phyloP scores from a whole-genome alignment of 2,329 filamentous ascomycete species.

The Mycosphaerella sp. region DNA sequence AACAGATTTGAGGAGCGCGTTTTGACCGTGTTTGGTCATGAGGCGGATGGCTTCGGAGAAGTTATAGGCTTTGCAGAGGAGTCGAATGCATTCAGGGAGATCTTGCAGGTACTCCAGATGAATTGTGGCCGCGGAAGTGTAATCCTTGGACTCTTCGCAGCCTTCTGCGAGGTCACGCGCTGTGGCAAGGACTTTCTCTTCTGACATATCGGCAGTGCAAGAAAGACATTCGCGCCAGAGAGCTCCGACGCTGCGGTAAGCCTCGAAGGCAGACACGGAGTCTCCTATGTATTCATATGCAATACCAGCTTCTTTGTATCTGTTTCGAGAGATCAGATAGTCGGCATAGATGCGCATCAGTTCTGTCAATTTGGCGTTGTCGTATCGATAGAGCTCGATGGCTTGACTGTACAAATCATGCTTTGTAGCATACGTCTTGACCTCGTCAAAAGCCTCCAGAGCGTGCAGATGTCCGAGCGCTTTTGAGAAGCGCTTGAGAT shows the following conservation, averaged over 20 bases:
- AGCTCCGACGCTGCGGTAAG: slow-evolving; percentile 70
- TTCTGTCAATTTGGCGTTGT: slow-evolving; percentile 56
- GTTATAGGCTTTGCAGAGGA: slow-evolving; percentile 77
- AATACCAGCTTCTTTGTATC: slow-evolving; percentile 79
- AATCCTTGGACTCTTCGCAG: slow-evolving; percentile 78
- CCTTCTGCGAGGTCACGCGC: slow-evolving; percentile 71
- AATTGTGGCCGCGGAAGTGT: slow-evolving; percentile 69
- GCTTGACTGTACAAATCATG: slow-evolving; percentile 73
- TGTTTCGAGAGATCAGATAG: slow-evolving; percentile 66
- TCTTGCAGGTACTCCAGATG: slow-evolving; percentile 75
- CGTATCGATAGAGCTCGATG: slow-evolving; percentile 77
- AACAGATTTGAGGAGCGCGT: slow-evolving; percentile 58
- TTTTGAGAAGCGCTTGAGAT: slow-evolving; percentile 69
- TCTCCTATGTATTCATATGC: slow-evolving; percentile 79
- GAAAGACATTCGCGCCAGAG: slow-evolving; percentile 90
- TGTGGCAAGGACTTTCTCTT: slow-evolving; percentile 57
- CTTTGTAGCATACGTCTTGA: slow-evolving; percentile 70
- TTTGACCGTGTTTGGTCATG: slow-evolving; percentile 54
- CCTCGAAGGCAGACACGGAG: slow-evolving; percentile 67
- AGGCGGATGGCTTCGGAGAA: slow-evolving; percentile 87
- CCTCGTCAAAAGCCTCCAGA: slow-evolving; percentile 68
- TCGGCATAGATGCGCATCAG: slow-evolving; percentile 75
- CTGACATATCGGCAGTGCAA: slow-evolving; percentile 60
- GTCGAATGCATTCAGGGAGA: slow-evolving; percentile 61
- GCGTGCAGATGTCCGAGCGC: slow-evolving; percentile 71